Conservation (phyloP, 495 filamentous ascomycete genomes). For the Elasticomyces elasticus region DNA sequence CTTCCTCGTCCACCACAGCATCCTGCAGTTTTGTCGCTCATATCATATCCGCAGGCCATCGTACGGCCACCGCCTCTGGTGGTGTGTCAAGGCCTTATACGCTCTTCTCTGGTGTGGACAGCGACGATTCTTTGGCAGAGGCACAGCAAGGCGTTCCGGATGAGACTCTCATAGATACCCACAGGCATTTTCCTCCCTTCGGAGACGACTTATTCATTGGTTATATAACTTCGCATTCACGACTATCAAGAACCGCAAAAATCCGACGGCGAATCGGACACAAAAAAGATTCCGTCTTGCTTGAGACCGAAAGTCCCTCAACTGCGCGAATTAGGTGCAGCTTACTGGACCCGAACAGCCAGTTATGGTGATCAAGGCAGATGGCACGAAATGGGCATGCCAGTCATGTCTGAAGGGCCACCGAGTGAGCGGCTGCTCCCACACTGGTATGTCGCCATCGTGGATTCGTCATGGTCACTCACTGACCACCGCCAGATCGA, state of each 20-base stretch:
- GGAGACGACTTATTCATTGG: neutral
- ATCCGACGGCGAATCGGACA: neutral
- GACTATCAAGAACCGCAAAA: neutral
- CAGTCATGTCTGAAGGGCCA: constrained; percentile 36
- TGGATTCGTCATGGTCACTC: neutral
- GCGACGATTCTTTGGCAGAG: constrained; percentile 5
- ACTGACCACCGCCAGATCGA: constrained; percentile 51
- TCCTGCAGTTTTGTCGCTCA: constrained; percentile 6
- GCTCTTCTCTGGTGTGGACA: neutral
- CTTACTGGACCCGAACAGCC: neutral
- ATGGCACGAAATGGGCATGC: constrained; percentile 37
- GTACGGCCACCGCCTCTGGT: constrained; percentile 18
- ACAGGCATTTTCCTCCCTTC: neutral
- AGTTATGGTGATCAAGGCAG: constrained; percentile 24
- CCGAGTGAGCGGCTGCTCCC: constrained; percentile 35
- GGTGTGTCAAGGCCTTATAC: constrained; percentile 17
- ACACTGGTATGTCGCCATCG: constrained; percentile 27
- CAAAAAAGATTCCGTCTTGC: neutral
- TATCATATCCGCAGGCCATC: neutral
- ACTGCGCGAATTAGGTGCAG: neutral
- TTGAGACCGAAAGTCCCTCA: constrained; percentile 9
- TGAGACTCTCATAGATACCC: constrained; percentile 15
- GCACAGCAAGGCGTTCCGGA: constrained; percentile 15
- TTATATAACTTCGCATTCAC: constrained; percentile 5
- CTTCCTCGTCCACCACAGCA: neutral